Evolutionary conservation across 805 yeast genomes (phyloP), one percentile per base, ranked within the genome.

Genomic region (Hanseniaspora thailandica): DNA sequence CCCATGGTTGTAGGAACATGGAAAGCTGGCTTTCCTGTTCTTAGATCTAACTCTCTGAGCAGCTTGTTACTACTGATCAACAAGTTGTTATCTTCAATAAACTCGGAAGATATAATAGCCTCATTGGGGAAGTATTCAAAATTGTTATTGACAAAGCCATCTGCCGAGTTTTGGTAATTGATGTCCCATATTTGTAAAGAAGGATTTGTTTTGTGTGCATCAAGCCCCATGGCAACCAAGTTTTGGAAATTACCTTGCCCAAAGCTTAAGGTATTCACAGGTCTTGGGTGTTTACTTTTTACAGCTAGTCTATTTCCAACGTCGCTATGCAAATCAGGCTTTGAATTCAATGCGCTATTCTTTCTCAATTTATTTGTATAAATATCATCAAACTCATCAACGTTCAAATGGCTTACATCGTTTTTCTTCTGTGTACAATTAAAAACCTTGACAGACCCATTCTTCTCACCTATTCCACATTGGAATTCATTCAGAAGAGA

Each of bases 161-260:
- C 77, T 55, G 74, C 74, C 22, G 71, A 71, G 49, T 74, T 69
- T 43, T 78, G 82, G 58, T 80, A 80, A 53, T 76, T 78, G 3
- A 85, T 71, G 62, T 86, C 87, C 89, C 93, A 89, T 4, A 89
- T 72, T 58, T 84, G 84, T 43, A 89, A 68, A 22, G 90, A 81
- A 55, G 79, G 77, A 60, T 85, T 94, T 57, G 78, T 85, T 51
- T 88, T 73, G 20, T 83, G 82, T 58, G 86, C 77, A 57, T 87
- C 96, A 55, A 82, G 75, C 0, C 94, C 95, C 35, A 82, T 78
- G 0, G 86, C 95, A 4, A 88, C 70, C 30, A 84, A 65, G 1
- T 84, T 84, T 30, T 72, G 70, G 25, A 73, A 69, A 15, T 23
- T 25, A 2, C 52, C 52, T n/a, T 48, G 52, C 62, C 79, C 85